Evolutionary conservation across 1,139 yeast genomes (phyloP).

Genomic region (Blastobotrys malaysiensis): DNA sequence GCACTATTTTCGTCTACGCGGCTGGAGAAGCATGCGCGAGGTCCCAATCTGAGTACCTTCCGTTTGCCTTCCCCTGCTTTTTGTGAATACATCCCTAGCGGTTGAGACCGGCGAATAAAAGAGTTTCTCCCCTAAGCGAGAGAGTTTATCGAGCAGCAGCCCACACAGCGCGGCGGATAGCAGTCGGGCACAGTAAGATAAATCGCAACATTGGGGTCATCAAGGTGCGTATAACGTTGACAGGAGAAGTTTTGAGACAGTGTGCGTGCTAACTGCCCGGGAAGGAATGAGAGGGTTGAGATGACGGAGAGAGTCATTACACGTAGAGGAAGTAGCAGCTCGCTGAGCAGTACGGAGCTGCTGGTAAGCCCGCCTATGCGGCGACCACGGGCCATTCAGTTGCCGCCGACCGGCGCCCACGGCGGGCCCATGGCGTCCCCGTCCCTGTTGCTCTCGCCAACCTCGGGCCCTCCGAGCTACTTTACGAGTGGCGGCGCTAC

Average conservation of each 20-base stretch:
- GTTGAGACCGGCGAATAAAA: neutral
- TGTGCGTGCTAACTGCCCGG: neutral
- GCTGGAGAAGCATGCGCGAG: neutral
- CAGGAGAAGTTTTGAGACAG: neutral
- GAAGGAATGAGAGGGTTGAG: neutral
- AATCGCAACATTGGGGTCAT: neutral
- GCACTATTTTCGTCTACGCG: neutral
- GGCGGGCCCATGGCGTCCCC: neutral
- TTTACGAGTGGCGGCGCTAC: neutral
- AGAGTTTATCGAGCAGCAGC: neutral
- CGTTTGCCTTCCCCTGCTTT: neutral
- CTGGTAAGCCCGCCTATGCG: neutral
- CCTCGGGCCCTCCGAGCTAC: neutral
- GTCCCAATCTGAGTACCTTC: neutral
- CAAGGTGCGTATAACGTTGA: neutral
- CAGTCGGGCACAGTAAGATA: neutral
- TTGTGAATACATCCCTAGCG: neutral
- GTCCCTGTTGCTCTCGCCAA: neutral
- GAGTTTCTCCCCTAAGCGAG: neutral
- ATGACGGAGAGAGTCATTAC: neutral
- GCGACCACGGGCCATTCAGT: neutral
- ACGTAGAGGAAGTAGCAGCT: slow-evolving; percentile 1
- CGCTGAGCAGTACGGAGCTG: neutral
- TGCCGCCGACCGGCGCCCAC: neutral
- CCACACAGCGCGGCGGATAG: neutral